phyloP scores from a whole-genome alignment of 768 basidiomycete genomes.

The Suillus bovinus region DNA sequence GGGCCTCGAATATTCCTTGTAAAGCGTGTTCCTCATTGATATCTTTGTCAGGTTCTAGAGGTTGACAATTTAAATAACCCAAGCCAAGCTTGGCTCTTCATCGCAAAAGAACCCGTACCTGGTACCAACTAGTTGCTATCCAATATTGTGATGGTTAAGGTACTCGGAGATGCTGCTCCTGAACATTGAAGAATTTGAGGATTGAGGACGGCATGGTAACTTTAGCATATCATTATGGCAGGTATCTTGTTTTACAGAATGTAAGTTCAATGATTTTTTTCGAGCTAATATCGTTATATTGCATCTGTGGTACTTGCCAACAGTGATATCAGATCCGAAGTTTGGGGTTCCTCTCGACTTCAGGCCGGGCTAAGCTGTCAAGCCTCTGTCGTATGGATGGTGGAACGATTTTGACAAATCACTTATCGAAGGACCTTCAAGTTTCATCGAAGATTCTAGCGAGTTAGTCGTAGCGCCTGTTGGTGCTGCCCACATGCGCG shows the following conservation, averaged over 20 bases:
- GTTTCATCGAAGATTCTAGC: neutral
- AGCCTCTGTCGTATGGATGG: neutral
- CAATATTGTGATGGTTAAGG: no score
- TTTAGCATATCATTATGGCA: neutral
- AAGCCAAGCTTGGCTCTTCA: conserved; percentile 11
- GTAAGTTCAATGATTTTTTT: neutral
- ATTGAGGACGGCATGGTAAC: neutral
- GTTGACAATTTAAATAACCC: neutral
- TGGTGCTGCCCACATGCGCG: neutral
- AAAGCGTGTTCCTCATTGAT: neutral
- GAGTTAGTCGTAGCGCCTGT: neutral
- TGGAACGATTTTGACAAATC: neutral
- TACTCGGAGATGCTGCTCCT: neutral
- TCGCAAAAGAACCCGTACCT: conserved; percentile 8
- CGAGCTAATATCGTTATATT: neutral
- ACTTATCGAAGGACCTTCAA: neutral
- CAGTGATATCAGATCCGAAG: neutral
- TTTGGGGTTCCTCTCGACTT: neutral
- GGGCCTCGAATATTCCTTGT: neutral
- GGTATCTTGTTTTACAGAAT: neutral
- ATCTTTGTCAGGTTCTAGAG: neutral
- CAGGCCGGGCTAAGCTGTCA: neutral
- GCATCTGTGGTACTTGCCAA: neutral
- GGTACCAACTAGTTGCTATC: neutral
- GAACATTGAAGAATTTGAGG: neutral